Conservation (phyloP, 1,139 yeast genomes). For the Hemisphaericaspora lyxosophila region DNA sequence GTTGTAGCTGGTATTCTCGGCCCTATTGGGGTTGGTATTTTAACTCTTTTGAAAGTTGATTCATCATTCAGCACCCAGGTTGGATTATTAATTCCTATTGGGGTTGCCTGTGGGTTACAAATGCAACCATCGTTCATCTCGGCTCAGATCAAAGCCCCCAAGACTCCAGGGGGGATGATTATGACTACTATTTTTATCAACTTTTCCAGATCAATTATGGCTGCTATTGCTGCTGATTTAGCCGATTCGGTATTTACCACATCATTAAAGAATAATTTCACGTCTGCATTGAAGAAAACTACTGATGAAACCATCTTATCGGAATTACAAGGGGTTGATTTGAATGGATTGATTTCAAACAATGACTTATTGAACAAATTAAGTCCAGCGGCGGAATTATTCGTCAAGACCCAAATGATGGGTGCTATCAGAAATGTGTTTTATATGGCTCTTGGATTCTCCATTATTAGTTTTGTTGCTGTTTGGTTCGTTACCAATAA, state of each 20-base stretch:
- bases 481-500: constrained; percentile 27
- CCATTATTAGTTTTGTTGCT: constrained; percentile 22
- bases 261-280: constrained; percentile 21
- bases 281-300: constrained; percentile 9
- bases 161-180: constrained; percentile 36
- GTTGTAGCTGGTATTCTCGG: constrained; percentile 26
- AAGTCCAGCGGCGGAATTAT: constrained; percentile 24
- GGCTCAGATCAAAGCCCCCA: constrained; percentile 37
- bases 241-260: constrained; percentile 37
- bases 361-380: constrained; percentile 21
- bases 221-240: constrained; percentile 32
- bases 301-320: constrained; percentile 15
- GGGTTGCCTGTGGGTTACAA: constrained; percentile 30
- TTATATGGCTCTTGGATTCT: constrained; percentile 31
- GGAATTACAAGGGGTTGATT: constrained; percentile 21
- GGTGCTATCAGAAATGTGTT: constrained; percentile 31
- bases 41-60: constrained; percentile 31
- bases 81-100: constrained; percentile 35
- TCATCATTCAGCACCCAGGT: constrained; percentile 28
- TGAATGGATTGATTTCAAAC: constrained; percentile 18
- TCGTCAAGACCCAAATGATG: constrained; percentile 32
- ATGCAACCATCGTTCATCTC: constrained; percentile 31
- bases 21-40: constrained; percentile 37
- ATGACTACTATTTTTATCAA: constrained; percentile 35
- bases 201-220: constrained; percentile 31